Evolutionary conservation across 345 rosid genomes (phyloP), one percentile per base, ranked within the genome.

Genomic region (Garcia nutans): DNA sequence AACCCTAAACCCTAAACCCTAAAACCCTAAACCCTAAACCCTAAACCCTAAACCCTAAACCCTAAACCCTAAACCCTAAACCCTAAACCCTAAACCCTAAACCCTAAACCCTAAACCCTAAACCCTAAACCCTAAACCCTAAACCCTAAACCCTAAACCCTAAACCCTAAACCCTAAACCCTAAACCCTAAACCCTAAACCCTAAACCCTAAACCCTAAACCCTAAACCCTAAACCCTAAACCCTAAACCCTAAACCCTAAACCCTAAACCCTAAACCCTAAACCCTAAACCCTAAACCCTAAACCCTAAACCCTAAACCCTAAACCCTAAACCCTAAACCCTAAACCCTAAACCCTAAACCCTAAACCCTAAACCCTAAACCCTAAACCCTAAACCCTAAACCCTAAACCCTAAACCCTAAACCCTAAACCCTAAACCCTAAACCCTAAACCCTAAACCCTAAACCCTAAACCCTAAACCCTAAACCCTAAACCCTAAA

Each of bases 321-420:
- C 77, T 23, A 55, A 73, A 78, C 71, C 81, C 71, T 54, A 73
- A 73, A 72, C 81, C 75, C 73, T 78, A 65, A 73, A 78, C 75
- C 76, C 55, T 47, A 71, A 77, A 75, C 70, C 75, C 24, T 31
- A 76, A 76, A 49, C 79, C 79, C 65, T 56, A 47, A 22, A 60
- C 64, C 31, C 64, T 26, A 22, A 60, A 60, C 31, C 31, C 64
- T 23, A 60, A 22, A 60, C 64, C 64, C 31, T 60, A 60, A 22
- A 60, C 64, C 64, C 33, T 60, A 60, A 22, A 68, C 73, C 74
- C 79, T n/a, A 67, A 75, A 54, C 73, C 78, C 72, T 65, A 76
- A 77, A 69, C 70, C 79, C 68, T 23, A 77, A 77, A 45, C 79
- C 79, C 60, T 22, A 70, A 77, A 45, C 42, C 67, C 67, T 12